phyloP scores from a whole-genome alignment of 805 yeast species.

The Myxozyma mucilagina region DNA sequence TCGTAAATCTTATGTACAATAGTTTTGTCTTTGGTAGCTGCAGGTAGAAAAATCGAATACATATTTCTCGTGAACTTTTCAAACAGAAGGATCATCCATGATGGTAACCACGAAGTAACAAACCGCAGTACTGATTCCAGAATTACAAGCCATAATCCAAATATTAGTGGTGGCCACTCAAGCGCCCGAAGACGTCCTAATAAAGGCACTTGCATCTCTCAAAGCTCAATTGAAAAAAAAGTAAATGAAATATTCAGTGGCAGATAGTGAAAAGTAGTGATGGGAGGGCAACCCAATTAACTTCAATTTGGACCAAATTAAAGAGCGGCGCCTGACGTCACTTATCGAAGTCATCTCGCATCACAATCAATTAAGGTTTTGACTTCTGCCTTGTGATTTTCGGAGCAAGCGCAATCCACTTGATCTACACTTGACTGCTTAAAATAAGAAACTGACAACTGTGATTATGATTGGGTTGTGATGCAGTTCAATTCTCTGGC shows the following conservation, averaged over 20 bases:
- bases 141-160: constrained; percentile 39
- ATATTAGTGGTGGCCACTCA: constrained; percentile 41
- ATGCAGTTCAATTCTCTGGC: no score
- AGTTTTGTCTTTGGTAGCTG: constrained; percentile 13
- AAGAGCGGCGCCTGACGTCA: no score
- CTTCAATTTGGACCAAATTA: no score
- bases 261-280: no score
- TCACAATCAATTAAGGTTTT: no score
- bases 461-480: no score
- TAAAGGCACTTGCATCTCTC: constrained; percentile 37
- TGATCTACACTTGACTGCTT: no score
- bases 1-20: constrained; percentile 45
- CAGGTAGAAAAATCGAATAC: constrained; percentile 15
- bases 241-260: background rate
- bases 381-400: no score
- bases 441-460: no score
- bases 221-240: background rate
- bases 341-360: no score
- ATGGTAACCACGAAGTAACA: constrained; percentile 38
- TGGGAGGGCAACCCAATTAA: no score
- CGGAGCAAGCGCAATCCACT: no score
- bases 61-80: constrained; percentile 28
- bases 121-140: constrained; percentile 37
- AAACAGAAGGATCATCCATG: constrained; percentile 34
- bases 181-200: constrained; percentile 37